Evolutionary conservation across 805 yeast genomes (phyloP).

Genomic region (Spathaspora sp.): DNA sequence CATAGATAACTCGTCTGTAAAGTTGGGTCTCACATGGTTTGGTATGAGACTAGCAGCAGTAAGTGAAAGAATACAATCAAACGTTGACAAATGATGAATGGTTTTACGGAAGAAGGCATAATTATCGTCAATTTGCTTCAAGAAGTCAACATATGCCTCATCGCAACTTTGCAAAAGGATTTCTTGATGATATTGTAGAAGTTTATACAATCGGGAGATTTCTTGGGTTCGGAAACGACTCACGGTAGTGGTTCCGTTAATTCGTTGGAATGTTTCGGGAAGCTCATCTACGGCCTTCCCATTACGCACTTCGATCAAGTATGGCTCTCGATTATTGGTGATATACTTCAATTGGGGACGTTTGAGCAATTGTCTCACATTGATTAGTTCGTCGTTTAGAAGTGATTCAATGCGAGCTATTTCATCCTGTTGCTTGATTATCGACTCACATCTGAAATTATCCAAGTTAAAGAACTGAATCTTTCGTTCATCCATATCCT

Average conservation of each 20-base stretch:
- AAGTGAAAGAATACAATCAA: conserved; percentile 69
- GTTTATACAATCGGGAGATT: conserved; percentile 47
- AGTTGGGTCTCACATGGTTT: conserved; percentile 39
- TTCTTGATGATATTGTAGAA: conserved; percentile 60
- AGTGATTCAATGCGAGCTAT: conserved; percentile 43
- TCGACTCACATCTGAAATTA: conserved; percentile 33
- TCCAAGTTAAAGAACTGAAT: conserved; percentile 39
- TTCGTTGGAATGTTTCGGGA: conserved; percentile 76
- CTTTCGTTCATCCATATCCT: conserved; percentile 43
- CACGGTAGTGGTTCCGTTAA: conserved; percentile 64
- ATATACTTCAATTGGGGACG: conserved; percentile 56
- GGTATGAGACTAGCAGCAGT: conserved; percentile 50
- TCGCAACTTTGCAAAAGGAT: conserved; percentile 45
- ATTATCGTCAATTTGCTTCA: conserved; percentile 29
- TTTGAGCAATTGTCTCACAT: conserved; percentile 42
- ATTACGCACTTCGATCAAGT: conserved; percentile 72
- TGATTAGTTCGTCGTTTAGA: conserved; percentile 50
- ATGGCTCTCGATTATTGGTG: conserved; percentile 62
- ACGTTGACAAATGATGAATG: conserved; percentile 45
- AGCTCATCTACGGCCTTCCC: conserved; percentile 48
- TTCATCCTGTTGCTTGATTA: conserved; percentile 30
- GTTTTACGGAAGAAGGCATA: conserved; percentile 36
- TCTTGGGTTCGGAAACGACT: conserved; percentile 71
- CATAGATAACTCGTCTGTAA: conserved; percentile 42
- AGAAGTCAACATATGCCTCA: conserved; percentile 39